Evolutionary conservation across 768 basidiomycete genomes (phyloP).

Genomic region (Leccinum variicolor): DNA sequence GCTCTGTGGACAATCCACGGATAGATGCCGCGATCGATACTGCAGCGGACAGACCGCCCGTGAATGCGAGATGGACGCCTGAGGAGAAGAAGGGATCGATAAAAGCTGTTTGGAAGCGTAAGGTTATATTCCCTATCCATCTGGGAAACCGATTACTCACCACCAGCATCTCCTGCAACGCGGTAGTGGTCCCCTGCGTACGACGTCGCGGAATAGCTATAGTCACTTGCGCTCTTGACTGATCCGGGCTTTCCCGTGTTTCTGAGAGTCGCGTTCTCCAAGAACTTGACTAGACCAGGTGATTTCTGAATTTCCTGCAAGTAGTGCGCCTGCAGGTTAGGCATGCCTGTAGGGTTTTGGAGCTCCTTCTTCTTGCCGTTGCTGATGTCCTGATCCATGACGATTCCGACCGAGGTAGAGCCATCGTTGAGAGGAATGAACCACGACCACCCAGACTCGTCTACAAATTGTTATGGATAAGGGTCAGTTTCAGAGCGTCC

Average conservation of each 20-base stretch:
- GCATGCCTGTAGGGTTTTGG: neutral
- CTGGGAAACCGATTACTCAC: neutral
- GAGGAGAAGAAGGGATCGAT: conserved; percentile 8
- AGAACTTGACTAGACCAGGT: neutral
- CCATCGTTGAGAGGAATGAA: conserved; percentile 51
- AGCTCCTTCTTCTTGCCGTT: conserved; percentile 19
- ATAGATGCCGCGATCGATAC: conserved; percentile 9
- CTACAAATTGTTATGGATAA: conserved; percentile 23
- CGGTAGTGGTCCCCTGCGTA: conserved; percentile 47
- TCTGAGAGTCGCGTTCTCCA: conserved; percentile 6
- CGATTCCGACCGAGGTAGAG: conserved; percentile 52
- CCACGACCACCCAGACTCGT: conserved; percentile 56
- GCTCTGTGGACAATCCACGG: conserved; percentile 5
- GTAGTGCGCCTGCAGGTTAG: neutral
- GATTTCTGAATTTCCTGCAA: neutral
- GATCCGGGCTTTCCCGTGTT: conserved; percentile 5
- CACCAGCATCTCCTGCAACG: conserved; percentile 52
- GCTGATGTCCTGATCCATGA: conserved; percentile 40
- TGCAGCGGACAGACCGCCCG: conserved; percentile 8
- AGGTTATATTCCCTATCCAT: neutral
- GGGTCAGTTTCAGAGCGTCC: neutral
- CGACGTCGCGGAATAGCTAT: conserved; percentile 38
- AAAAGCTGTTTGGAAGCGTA: conserved; percentile 1
- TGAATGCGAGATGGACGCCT: conserved; percentile 10
- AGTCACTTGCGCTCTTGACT: conserved; percentile 46